Base-by-base conservation (phyloP, 129 eudicot species). In the Artemisia argyi region DNA sequence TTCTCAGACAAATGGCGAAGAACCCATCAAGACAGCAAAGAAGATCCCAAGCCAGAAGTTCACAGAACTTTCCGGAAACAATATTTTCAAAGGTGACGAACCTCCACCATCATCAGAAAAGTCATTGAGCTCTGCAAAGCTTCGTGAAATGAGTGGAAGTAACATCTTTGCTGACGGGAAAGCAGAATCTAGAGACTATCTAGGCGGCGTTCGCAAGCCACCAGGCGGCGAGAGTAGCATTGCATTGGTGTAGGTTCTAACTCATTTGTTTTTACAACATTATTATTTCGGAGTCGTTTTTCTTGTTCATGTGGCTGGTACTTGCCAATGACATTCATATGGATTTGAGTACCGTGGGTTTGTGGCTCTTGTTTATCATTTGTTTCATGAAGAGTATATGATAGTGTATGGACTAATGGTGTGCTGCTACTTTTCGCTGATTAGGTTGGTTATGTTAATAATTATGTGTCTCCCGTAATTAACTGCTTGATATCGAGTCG, bases 181-280 rank as follows among this genome's bases (percentile, higher is more conserved):
- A 76, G 92, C 73, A 61, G 97, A 90, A 73, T 83, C 96, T 47
- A 85, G 96, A 50, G 97, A 84, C 81, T 90, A 84, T 83, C 80
- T 87, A 48, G 97, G 98, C 4, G 96, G 97, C 7, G 98, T 86
- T 20, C 97, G 97, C 78, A 94, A 94, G 83, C 98, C 97, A 44
- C 98, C 98, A 3, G 98, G 98, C 59, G 98, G 98, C 0, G 95
- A 90, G 75, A 94, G 98, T 89, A 94, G 96, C 89, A 94, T 94
- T 73, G 92, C 98, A 7, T 76, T 93, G 88, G 96, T 92, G 60
- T 92, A 85, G 87, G 80, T 61, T 74, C 42, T 59, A 80, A 88
- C 95, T 57, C 67, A 42, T 63, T 52, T 63, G 3, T 61, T 61
- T 61, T 66, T 20, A 65, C 59, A 74, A 70, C 52, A 64, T 82